A percentile compares a stretch with the other conserved stretches of the same genome.
These are phyloP conservation scores for Lepiota brunneoincarnata DNA, from an alignment of 768 basidiomycete genomes.

Conservation along the genomic window DNA sequence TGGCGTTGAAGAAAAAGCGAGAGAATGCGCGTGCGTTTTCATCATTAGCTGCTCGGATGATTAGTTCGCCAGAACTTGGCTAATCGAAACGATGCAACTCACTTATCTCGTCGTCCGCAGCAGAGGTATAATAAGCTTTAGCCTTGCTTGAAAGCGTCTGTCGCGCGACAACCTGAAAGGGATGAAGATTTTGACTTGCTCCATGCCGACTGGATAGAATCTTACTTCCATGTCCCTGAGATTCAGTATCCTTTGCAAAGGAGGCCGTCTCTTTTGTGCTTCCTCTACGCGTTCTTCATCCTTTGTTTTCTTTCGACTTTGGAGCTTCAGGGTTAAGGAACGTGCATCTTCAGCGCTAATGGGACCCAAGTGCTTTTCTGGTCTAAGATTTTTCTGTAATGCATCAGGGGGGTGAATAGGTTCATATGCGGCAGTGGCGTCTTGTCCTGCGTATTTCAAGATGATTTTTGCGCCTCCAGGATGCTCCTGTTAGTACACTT, in stretches of 20 bases:
- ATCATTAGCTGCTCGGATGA: conserved; percentile 39
- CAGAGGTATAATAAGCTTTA: conserved; percentile 81
- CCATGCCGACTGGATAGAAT: background rate
- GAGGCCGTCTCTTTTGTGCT: conserved; percentile 59
- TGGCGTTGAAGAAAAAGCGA: conserved; percentile 84
- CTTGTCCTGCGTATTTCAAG: conserved; percentile 78
- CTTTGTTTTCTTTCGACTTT: conserved; percentile 51
- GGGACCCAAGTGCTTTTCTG: conserved; percentile 70
- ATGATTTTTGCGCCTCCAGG: conserved; percentile 84
- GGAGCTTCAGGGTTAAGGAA: conserved; percentile 31
- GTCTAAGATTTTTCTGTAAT: conserved; percentile 66
- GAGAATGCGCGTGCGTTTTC: conserved; percentile 82
- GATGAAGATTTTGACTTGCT: background rate
- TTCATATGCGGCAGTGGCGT: conserved; percentile 75
- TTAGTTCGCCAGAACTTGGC: conserved; percentile 8
- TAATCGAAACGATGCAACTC: conserved; percentile 21
- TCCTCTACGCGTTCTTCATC: conserved; percentile 69
- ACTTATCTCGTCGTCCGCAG: conserved; percentile 85
- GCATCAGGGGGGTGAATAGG: conserved; percentile 87
- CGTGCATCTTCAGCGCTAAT: conserved; percentile 47
- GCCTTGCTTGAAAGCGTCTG: conserved; percentile 73
- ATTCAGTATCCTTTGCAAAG: conserved; percentile 67
- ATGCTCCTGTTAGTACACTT: conserved; percentile 47
- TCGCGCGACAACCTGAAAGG: conserved; percentile 63
- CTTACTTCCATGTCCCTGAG: conserved; percentile 81